Base-by-base conservation (phyloP, 805 yeast genomes). In the Yamadazyma takamatsuzukensis region DNA sequence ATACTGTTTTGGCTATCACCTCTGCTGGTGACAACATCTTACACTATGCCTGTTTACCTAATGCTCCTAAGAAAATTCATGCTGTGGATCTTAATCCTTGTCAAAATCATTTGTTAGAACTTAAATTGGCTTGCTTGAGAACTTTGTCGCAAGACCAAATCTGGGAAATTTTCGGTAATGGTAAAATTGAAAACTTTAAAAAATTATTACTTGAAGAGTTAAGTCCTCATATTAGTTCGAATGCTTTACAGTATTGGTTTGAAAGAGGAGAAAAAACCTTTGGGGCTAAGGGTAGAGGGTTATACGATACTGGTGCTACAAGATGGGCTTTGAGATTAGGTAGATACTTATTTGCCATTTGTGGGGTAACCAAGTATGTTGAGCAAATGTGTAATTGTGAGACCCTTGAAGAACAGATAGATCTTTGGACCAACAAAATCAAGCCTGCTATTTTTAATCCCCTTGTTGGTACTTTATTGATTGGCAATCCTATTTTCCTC, bases 1-100 rank as follows among this genome's bases (percentile, higher is more conserved):
- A 85, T 50, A 80, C 86, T 1, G 84, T 84, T 3, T 67, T 84
- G 45, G 89, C 90, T 15, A 84, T 84, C 36, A 84, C 94, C 4
- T 83, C 90, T 26, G 95, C 94, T 4, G 93, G 93, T 43, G 95
- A 84, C 59, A 84, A 85, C 52, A 67, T 84, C 40, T 66, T 84
- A 44, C 71, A 84, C 11, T 84, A 84, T 53, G 89, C 93, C 4
- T 49, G 79, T 6, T 64, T 84, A 43, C 78, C 84, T 4, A 72
- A 74, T 40, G 78, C 90, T 6, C 95, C 95, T 25, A 74, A 73
- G 44, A 65, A 81, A 49, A 81, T 84, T 40, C 95, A 84, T 51
- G 89, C 90, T 32, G 94, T 84, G 34, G 95, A 84, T 53, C 69
- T 84, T 53, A 84, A 84, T 53, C 95, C 95, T 6, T 72, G 78